Evolutionary conservation across 345 rosid genomes (phyloP).

Genomic region (Aurinia saxatilis): DNA sequence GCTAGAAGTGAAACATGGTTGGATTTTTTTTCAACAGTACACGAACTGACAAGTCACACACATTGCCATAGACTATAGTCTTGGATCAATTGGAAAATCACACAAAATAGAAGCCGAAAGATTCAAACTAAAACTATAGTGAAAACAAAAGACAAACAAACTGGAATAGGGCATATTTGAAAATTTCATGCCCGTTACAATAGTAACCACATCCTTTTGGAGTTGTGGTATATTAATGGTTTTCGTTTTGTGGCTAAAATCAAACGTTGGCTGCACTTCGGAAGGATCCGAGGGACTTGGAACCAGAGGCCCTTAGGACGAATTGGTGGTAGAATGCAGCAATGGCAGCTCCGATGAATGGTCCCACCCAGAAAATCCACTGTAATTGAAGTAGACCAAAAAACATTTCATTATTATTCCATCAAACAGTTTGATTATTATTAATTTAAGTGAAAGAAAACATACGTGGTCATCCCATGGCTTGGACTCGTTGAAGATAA

Average conservation of each 20-base stretch:
- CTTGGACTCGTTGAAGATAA: slow-evolving; percentile 38
- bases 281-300: slow-evolving; percentile 80
- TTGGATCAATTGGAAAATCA: background rate
- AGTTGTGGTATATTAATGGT: too few relatives aligned
- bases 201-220: background rate
- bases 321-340: slow-evolving; percentile 85
- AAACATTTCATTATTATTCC: background rate
- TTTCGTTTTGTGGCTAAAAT: background rate
- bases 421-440: background rate
- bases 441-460: background rate
- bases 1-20: background rate
- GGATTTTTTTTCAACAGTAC: background rate
- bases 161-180: background rate
- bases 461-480: slow-evolving; percentile 60
- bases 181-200: background rate
- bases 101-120: background rate
- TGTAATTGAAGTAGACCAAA: slow-evolving; percentile 3
- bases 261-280: slow-evolving; percentile 54
- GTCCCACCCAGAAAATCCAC: slow-evolving; percentile 95
- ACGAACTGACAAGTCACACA: background rate
- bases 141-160: background rate
- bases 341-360: slow-evolving; percentile 69
- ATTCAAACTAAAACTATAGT: too few relatives aligned
- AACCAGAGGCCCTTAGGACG: slow-evolving; percentile 69
- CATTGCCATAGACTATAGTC: background rate